These are phyloP conservation scores for Coemansia sp. DNA, from an alignment of 192 early-diverging fungal genomes.

Conservation along the genomic window DNA sequence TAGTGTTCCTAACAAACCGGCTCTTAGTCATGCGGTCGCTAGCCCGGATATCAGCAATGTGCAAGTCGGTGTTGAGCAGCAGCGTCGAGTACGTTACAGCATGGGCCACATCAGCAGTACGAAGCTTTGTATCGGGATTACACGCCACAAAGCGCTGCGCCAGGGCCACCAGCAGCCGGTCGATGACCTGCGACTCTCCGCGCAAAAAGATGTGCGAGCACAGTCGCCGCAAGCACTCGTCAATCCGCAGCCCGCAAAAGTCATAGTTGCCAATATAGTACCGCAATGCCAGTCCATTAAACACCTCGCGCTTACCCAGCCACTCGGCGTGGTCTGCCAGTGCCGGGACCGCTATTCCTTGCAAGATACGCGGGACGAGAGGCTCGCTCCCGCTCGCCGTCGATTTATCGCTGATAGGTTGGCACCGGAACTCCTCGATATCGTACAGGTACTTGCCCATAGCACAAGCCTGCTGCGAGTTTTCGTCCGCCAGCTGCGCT, in stretches of 20 bases:
- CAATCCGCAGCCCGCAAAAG: constrained; percentile 67
- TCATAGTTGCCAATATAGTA: constrained; percentile 82
- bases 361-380: constrained; percentile 21
- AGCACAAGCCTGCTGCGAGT: constrained; percentile 33
- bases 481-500: constrained; percentile 17
- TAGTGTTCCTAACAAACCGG: constrained; percentile 72
- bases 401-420: constrained; percentile 3
- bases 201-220: constrained; percentile 78
- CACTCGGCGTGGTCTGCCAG: constrained; percentile 50
- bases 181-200: constrained; percentile 92
- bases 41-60: constrained; percentile 71
- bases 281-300: constrained; percentile 58
- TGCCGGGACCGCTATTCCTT: constrained; percentile 33
- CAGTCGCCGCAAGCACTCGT: constrained; percentile 76
- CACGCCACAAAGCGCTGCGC: constrained; percentile 81
- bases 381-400: constrained; percentile 18
- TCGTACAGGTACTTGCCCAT: constrained; percentile 53
- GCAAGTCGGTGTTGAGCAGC: constrained; percentile 90
- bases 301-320: constrained; percentile 56
- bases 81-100: constrained; percentile 83
- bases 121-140: constrained; percentile 62
- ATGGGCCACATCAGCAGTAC: constrained; percentile 74
- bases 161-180: constrained; percentile 83
- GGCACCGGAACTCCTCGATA: constrained; percentile 37
- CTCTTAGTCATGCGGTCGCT: constrained; percentile 72